These are phyloP conservation scores for Berkeleyomyces rouxiae DNA, from an alignment of 2,329 filamentous ascomycete species.

Conservation along the genomic window DNA sequence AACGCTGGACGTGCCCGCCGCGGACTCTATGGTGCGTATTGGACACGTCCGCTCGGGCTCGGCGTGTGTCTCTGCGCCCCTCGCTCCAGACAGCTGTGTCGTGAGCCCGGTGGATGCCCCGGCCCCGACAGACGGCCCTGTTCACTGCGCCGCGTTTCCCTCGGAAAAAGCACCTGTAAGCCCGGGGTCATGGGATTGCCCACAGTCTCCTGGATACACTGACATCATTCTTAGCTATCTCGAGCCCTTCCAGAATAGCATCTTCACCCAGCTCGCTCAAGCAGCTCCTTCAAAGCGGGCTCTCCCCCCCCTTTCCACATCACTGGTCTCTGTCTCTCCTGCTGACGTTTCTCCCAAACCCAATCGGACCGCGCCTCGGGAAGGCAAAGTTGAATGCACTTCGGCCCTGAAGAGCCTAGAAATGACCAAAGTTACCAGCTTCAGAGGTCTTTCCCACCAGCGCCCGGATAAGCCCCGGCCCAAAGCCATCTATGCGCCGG, in stretches of 20 bases:
- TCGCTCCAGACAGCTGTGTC: background rate
- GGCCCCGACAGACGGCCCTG: background rate
- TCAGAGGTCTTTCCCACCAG: background rate
- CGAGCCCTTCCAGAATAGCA: background rate
- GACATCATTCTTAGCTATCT: conserved; percentile 1
- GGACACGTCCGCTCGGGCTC: background rate
- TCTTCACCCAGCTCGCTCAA: background rate
- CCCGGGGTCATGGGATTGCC: background rate
- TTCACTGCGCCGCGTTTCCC: background rate
- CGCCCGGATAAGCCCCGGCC: background rate
- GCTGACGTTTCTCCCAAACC: background rate
- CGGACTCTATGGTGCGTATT: background rate
- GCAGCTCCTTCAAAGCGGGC: background rate
- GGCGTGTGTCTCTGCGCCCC: background rate
- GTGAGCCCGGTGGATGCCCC: background rate
- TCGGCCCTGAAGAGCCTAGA: background rate
- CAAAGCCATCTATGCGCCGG: conserved; percentile 5
- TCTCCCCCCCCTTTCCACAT: background rate
- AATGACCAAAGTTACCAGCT: background rate
- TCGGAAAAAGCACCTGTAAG: too few relatives aligned
- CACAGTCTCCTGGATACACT: background rate
- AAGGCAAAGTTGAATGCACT: background rate
- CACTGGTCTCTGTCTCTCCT: background rate
- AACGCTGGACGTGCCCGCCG: background rate
- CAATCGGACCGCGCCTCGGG: too few relatives aligned